Conservation (phyloP, 805 yeast genomes). For the Ogataea allantospora region DNA sequence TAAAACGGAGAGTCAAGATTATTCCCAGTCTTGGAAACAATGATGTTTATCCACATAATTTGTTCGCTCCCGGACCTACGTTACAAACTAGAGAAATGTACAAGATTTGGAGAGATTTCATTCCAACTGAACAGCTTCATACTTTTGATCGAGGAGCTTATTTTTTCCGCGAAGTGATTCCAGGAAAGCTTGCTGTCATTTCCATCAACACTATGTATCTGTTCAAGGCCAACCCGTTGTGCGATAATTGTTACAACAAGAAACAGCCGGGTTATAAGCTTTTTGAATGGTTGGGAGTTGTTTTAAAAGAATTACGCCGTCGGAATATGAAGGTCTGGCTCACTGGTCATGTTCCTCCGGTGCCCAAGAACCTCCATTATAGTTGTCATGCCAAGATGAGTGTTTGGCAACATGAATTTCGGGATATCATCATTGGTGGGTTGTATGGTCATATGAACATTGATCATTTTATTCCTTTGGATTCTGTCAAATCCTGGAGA, state of each 20-base stretch:
- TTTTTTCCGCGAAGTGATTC: slow-evolving; percentile 74
- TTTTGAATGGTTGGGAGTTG: slow-evolving; percentile 74
- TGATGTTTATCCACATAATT: slow-evolving; percentile 86
- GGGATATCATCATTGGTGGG: slow-evolving; percentile 82
- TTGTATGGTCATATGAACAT: slow-evolving; percentile 88
- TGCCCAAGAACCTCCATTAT: slow-evolving; percentile 70
- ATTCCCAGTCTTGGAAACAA: slow-evolving; percentile 82
- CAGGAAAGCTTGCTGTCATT: slow-evolving; percentile 71
- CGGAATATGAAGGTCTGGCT: slow-evolving; percentile 84
- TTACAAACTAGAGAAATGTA: slow-evolving; percentile 76
- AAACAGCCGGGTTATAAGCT: slow-evolving; percentile 80
- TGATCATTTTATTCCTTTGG: slow-evolving; percentile 80
- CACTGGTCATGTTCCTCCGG: slow-evolving; percentile 87
- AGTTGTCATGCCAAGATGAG: slow-evolving; percentile 73
- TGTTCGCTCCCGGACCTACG: slow-evolving; percentile 87
- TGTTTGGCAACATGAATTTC: slow-evolving; percentile 78
- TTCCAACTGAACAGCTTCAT: slow-evolving; percentile 77
- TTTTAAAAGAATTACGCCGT: slow-evolving; percentile 67
- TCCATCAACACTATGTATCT: slow-evolving; percentile 77
- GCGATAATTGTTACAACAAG: slow-evolving; percentile 70
- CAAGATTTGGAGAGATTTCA: slow-evolving; percentile 67
- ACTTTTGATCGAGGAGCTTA: slow-evolving; percentile 74
- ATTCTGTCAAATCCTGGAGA: slow-evolving; percentile 65
- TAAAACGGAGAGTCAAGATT: slow-evolving; percentile 38
- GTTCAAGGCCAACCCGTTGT: slow-evolving; percentile 75